These are phyloP conservation scores for Pythium utonaiense DNA, from an alignment of 352 stramenopile species.

Conservation along the genomic window DNA sequence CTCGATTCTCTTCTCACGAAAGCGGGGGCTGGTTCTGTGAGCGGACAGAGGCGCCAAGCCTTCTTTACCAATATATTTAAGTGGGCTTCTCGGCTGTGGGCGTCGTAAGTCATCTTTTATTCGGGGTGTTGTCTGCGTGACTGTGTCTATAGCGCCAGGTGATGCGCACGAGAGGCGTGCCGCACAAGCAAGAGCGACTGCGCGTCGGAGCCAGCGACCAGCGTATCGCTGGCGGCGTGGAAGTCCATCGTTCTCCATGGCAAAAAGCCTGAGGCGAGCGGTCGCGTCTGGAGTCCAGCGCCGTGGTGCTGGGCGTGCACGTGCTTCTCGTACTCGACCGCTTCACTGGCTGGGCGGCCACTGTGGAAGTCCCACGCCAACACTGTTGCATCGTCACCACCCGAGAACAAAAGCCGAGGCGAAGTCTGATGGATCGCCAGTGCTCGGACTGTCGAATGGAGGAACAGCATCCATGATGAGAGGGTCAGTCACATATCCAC, in stretches of 20 bases:
- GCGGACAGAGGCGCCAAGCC: background rate
- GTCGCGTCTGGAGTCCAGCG: constrained; percentile 35
- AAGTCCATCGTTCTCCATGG: constrained; percentile 69
- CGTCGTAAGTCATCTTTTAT: background rate
- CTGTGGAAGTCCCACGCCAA: constrained; percentile 75
- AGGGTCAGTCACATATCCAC: background rate
- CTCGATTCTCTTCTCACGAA: constrained; percentile 3
- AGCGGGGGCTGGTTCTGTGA: constrained; percentile 11
- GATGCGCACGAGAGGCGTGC: constrained; percentile 40
- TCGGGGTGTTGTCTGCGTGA: background rate
- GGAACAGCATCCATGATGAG: background rate
- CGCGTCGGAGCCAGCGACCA: constrained; percentile 70
- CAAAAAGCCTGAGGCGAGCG: constrained; percentile 33
- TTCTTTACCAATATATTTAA: constrained; percentile 20
- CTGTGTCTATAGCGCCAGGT: constrained; percentile 14
- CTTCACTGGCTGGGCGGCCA: constrained; percentile 35
- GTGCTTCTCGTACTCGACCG: constrained; percentile 58
- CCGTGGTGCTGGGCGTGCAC: constrained; percentile 16
- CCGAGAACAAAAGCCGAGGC: constrained; percentile 65
- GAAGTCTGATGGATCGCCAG: constrained; percentile 63
- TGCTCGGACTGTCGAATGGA: constrained; percentile 36
- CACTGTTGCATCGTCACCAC: constrained; percentile 57
- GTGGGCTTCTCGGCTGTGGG: constrained; percentile 2
- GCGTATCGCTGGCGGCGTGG: constrained; percentile 69
- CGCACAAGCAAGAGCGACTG: constrained; percentile 71